Evolutionary conservation across 306 rosid genomes (phyloP), one percentile per base, ranked within the genome.

Genomic region (Corylus avellana): DNA sequence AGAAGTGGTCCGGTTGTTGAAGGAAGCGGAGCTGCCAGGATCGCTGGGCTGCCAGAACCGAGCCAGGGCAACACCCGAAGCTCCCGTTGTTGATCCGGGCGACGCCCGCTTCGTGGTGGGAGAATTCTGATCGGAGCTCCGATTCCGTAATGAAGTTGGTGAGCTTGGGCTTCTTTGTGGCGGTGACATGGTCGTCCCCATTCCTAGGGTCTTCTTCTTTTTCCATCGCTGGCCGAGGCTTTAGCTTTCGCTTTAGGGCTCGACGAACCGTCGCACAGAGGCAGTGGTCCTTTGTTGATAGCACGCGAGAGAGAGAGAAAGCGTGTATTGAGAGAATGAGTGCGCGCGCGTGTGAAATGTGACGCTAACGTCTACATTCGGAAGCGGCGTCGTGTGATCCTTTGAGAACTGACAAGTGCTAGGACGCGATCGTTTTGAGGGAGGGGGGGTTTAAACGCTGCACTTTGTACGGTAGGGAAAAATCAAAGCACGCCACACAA

Each of bases 61-160:
- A 88, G 18, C 71, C 78, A 10, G 94, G 94, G 77, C 94, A 90
- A 77, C 89, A 78, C 4, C 94, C 92, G 77, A 90, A 88, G 79
- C 89, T 90, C 55, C 94, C 94, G 83, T 88, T 90, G 85, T 88
- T 86, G 87, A 90, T 77, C 18, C 90, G 75, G 6, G 90, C 90
- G 37, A 88, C 73, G 29, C 73, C 75, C 0, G 20, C 75, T 29
- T 83, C 76, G 76, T 90, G 94, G 87, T 90, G 92, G 20, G 89
- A 79, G 82, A 90, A 90, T 71, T 90, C 90, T 0, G 81, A 29
- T 2, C n/a, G 81, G 72, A 86, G 59, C 27, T 83, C 81, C 61
- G 78, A 10, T 20, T 81, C 83, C 12, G 89, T 70, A 50, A 86
- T 79, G 72, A 55, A 20, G 46, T 39, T 64, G 13, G 67, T 17